Conservation (phyloP, 306 rosid genomes). For the Gynostemma pentaphyllum region DNA sequence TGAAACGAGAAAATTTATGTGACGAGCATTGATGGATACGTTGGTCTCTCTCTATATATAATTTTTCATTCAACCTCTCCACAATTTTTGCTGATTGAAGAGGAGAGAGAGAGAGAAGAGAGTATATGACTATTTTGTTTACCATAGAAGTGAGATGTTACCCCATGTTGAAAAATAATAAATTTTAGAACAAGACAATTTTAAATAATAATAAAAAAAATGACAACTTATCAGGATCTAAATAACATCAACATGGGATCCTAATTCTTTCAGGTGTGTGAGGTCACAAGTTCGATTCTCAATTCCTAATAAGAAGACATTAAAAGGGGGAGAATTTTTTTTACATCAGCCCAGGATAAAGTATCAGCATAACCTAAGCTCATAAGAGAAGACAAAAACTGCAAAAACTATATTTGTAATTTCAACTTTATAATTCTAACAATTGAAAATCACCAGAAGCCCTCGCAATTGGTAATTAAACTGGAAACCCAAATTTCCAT, state of each 20-base stretch:
- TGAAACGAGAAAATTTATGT: not conserved
- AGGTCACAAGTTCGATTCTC: too few relatives aligned
- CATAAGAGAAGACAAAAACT: too few relatives aligned
- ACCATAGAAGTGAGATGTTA: not conserved
- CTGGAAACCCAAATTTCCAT: not conserved
- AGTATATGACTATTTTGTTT: not conserved
- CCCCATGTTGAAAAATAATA: not conserved
- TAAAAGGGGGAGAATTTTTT: not conserved
- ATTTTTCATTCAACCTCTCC: not conserved
- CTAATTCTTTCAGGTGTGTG: not conserved
- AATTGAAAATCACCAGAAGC: not conserved
- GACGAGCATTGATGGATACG: not conserved
- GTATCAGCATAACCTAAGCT: too few relatives aligned
- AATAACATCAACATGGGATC: not conserved
- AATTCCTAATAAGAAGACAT: not conserved
- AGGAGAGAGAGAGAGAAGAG: not conserved
- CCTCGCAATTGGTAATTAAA: not conserved
- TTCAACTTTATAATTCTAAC: not conserved
- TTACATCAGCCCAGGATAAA: not conserved
- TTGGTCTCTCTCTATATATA: not conserved
- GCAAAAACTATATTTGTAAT: not conserved
- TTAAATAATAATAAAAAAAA: not conserved
- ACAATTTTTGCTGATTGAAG: not conserved
- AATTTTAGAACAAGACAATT: not conserved
- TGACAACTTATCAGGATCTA: not conserved